Evolutionary conservation across 805 yeast species (phyloP), one percentile per base, ranked within the genome.

Genomic region (Vanderwaltozyma verrucispora): DNA sequence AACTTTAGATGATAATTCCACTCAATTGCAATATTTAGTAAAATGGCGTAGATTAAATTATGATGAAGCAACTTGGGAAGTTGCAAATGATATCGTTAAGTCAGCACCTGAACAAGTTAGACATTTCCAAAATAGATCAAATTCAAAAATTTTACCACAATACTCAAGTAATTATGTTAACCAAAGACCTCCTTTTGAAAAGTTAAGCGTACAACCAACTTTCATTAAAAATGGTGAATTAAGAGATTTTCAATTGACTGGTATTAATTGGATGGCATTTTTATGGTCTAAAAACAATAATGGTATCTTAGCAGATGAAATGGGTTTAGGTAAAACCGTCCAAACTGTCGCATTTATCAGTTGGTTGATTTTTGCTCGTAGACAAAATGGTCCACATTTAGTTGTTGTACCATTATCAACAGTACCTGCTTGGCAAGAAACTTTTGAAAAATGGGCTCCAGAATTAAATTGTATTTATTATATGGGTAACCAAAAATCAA

Each of bases 201-300:
- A 89, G 56, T 68, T 92, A 36, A 72, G 73, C 21, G 71, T 71
- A 37, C 99, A 92, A 62, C 99, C 99, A 1, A 69, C 78, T 12
- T 92, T 81, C 54, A 79, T 92, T 46, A 87, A 87, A 56, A 79
- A 81, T 53, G 96, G 96, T 35, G 92, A 82, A 58, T 70, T 92
- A 46, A 76, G 98, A 59, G 98, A 92, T 64, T 92, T 92, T 73
- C 99, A 92, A 67, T 71, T 92, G 59, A 92, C 98, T 0, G 99
- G 99, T 39, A 72, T 92, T 44, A 92, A 92, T 29, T 92, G 99
- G 99, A 92, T 92, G 98, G 98, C 98, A 0, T 92, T 89, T 58
- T 66, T 92, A 43, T 92, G 98, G 98, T 85, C 95, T 4, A 75
- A 96, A 52, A 85, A 89, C 60, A 96, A 92, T 64, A 92, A 92